phyloP scores from a whole-genome alignment of 179 eudicot species.

The Carnegiea gigantea region DNA sequence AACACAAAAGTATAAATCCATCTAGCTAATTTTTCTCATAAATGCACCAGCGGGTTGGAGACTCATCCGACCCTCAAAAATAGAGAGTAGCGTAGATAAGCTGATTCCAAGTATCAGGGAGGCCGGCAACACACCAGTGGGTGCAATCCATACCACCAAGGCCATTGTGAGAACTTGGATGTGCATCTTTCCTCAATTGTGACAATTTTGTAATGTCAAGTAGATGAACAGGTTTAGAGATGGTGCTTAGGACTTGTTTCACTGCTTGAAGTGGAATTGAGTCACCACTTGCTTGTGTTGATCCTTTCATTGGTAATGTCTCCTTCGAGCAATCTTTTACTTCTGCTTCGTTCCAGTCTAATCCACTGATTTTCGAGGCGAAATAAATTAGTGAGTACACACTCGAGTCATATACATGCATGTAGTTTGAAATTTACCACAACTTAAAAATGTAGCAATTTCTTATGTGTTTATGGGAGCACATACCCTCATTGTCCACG shows the following conservation, averaged over 20 bases:
- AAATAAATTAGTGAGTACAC: neutral
- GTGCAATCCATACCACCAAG: slow-evolving; percentile 50
- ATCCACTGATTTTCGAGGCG: slow-evolving; percentile 33
- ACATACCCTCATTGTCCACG: no score
- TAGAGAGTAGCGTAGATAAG: slow-evolving; percentile 35
- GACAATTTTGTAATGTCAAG: slow-evolving; percentile 53
- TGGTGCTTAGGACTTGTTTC: slow-evolving; percentile 37
- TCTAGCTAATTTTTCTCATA: no score
- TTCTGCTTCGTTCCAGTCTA: slow-evolving; percentile 40
- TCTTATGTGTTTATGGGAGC: no score
- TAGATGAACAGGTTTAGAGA: slow-evolving; percentile 31
- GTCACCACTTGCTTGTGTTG: slow-evolving; percentile 22
- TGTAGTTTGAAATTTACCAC: neutral
- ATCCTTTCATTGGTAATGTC: slow-evolving; percentile 39
- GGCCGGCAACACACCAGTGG: slow-evolving; percentile 66
- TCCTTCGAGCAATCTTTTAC: slow-evolving; percentile 35
- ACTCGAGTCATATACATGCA: neutral
- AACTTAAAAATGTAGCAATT: no score
- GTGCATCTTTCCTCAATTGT: slow-evolving; percentile 55
- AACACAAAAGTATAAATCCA: no score
- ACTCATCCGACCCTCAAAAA: no score
- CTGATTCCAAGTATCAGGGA: slow-evolving; percentile 67
- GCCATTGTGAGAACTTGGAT: slow-evolving; percentile 38
- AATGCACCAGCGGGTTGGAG: no score
- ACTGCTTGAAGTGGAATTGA: slow-evolving; percentile 37